Percentiles rank a stretch among this genome's conserved stretches.
Conservation (phyloP, 2,329 filamentous ascomycete species). For the Mycogone perniciosa region DNA sequence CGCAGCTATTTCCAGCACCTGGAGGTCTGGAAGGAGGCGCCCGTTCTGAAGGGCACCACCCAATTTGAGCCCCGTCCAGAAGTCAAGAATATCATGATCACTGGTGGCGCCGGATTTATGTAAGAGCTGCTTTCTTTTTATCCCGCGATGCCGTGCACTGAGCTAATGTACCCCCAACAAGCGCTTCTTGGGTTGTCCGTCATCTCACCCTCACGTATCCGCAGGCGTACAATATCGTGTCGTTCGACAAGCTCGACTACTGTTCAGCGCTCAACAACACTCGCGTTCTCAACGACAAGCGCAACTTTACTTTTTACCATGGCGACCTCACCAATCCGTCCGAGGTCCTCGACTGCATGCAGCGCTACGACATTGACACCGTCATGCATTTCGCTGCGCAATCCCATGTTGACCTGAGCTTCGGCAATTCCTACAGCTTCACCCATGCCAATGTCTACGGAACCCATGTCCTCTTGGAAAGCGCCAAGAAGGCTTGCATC, state of each 20-base stretch:
- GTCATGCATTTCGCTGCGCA: constrained; percentile 83
- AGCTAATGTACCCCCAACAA: constrained; percentile 27
- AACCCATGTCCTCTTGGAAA: constrained; percentile 76
- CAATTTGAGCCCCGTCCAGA: constrained; percentile 62
- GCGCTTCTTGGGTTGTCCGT: constrained; percentile 76
- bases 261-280: constrained; percentile 78
- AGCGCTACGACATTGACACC: constrained; percentile 67
- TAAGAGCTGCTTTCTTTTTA: constrained; percentile 39
- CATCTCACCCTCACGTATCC: constrained; percentile 71
- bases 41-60: constrained; percentile 62
- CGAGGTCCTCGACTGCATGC: constrained; percentile 64
- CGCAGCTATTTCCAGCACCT: constrained; percentile 49
- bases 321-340: constrained; percentile 68
- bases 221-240: constrained; percentile 68
- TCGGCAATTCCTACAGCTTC: constrained; percentile 76
- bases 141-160: background rate
- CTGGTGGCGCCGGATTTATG: constrained; percentile 82
- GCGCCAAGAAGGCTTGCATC: constrained; percentile 64
- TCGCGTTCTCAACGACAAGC: constrained; percentile 55
- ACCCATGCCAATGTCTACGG: constrained; percentile 77
- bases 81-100: constrained; percentile 76
- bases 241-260: constrained; percentile 81
- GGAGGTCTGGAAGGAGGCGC: constrained; percentile 65
- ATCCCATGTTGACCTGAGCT: constrained; percentile 76
- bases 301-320: constrained; percentile 74